phyloP scores from a whole-genome alignment of 176 grass and related monocot genomes.

The Sorghum bicolor region DNA sequence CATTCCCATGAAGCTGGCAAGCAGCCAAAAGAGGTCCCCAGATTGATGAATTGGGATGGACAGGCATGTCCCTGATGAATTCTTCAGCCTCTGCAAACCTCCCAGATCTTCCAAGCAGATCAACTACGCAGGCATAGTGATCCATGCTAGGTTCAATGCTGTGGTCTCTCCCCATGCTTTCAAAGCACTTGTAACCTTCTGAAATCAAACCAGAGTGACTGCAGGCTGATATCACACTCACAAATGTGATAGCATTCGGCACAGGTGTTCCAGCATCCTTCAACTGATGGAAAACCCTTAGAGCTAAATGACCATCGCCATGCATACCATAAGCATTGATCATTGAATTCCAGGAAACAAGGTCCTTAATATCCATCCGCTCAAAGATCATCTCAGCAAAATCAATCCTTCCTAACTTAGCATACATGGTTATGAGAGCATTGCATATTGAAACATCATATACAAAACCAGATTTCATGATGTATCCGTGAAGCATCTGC shows the following conservation, averaged over 20 bases:
- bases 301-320: conserved; percentile 52
- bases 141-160: conserved; percentile 56
- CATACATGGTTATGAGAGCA: conserved; percentile 67
- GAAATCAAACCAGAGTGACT: conserved; percentile 55
- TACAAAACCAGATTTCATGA: conserved; percentile 41
- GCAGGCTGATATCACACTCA: conserved; percentile 62
- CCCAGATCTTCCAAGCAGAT: conserved; percentile 65
- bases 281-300: conserved; percentile 46
- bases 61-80: conserved; percentile 59
- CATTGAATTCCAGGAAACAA: conserved; percentile 74
- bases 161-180: conserved; percentile 55
- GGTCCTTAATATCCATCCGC: conserved; percentile 51
- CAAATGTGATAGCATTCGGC: conserved; percentile 64
- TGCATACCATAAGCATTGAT: conserved; percentile 63
- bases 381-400: conserved; percentile 49
- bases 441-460: conserved; percentile 50
- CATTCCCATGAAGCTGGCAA: conserved; percentile 54
- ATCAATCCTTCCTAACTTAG: conserved; percentile 52
- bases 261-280: conserved; percentile 21
- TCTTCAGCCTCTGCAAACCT: conserved; percentile 53
- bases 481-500: conserved; percentile 50
- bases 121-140: conserved; percentile 67
- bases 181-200: conserved; percentile 66
- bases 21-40: conserved; percentile 64
- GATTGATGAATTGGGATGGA: conserved; percentile 47